phyloP scores from a whole-genome alignment of 257 asterid genomes.

The Ajuga chamaepitys region DNA sequence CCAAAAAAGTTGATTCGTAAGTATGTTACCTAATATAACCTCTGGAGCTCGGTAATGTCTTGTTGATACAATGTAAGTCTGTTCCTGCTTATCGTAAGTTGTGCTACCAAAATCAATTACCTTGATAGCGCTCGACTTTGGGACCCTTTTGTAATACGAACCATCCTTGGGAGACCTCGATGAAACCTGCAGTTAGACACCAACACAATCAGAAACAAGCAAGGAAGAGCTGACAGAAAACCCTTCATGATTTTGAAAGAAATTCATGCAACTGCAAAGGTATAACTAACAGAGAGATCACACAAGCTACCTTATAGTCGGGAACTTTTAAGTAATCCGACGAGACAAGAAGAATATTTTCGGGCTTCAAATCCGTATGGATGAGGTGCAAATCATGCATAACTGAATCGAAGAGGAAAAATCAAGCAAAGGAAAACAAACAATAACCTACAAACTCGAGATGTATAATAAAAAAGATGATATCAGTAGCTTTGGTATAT shows the following conservation, averaged over 20 bases:
- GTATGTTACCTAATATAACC: conserved; percentile 61
- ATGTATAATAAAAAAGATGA: not conserved
- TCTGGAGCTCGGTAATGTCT: conserved; percentile 95
- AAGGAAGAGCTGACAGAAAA: not conserved
- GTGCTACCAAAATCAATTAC: conserved; percentile 98
- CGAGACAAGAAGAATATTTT: conserved; percentile 84
- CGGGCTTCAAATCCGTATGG: conserved; percentile 96
- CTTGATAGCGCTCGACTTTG: conserved; percentile 85
- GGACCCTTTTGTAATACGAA: conserved; percentile 61
- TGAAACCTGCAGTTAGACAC: conserved; percentile 35
- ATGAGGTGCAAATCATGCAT: conserved; percentile 89
- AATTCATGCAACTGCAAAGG: not conserved
- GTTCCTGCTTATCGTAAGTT: conserved; percentile 52
- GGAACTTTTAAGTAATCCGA: conserved; percentile 70
- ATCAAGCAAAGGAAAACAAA: not conserved
- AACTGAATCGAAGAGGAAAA: conserved; percentile 41
- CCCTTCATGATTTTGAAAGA: not conserved
- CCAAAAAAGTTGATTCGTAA: not conserved
- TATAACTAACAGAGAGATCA: not conserved
- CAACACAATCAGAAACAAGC: not conserved
- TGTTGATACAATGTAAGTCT: conserved; percentile 72
- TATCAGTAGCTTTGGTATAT: not conserved
- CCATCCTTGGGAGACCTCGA: conserved; percentile 57
- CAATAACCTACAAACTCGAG: not conserved
- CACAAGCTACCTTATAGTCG: conserved; percentile 66